Base-by-base conservation (phyloP, 345 rosid genomes). In the Populus euphratica region DNA sequence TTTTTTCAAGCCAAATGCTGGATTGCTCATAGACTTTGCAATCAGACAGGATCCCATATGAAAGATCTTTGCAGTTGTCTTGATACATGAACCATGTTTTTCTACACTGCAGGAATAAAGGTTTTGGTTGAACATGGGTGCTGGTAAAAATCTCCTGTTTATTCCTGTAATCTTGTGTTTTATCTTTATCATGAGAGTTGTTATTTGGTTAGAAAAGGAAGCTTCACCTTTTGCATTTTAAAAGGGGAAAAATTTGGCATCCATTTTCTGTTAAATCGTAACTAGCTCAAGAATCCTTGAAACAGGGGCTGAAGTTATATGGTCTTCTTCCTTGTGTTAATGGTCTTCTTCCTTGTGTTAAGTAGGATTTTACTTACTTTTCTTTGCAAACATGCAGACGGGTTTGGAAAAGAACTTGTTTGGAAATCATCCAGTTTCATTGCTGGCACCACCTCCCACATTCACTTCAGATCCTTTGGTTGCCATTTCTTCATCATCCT, bases 381-480 rank as follows among this genome's bases (percentile, higher is more conserved):
- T 62, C 23, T 75, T 75, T 29, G 56, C 73, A 81, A 20, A 73
- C 41, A 65, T 83, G 83, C 94, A 93, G 98, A 90, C 90, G 83
- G 98, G 97, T 50, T 77, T 92, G 84, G 98, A 89, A 81, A 92
- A 90, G 89, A 90, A 89, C 82, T 81, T 96, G 83, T 86, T 92
- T 77, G 98, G 99, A 80, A 92, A 87, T 78, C 92, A 91, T 89
- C 92, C 93, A 65, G 88, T 89, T 85, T 90, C 97, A 76, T 86
- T 89, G 74, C 71, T 93, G 56, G 79, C 81, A 6, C 92, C 96
- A 73, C 97, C 97, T 20, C 94, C 94, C 81, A 89, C 91, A 77
- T 92, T 89, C 87, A 88, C 89, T 61, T 87, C 95, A 67, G 97
- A 93, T 83, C 88, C 94, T 18, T 77, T 90, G 72, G 78, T 91